Evolutionary conservation across 352 stramenopile species (phyloP), one percentile per base, ranked within the genome.

Genomic region (Pythium vanterpoolii): DNA sequence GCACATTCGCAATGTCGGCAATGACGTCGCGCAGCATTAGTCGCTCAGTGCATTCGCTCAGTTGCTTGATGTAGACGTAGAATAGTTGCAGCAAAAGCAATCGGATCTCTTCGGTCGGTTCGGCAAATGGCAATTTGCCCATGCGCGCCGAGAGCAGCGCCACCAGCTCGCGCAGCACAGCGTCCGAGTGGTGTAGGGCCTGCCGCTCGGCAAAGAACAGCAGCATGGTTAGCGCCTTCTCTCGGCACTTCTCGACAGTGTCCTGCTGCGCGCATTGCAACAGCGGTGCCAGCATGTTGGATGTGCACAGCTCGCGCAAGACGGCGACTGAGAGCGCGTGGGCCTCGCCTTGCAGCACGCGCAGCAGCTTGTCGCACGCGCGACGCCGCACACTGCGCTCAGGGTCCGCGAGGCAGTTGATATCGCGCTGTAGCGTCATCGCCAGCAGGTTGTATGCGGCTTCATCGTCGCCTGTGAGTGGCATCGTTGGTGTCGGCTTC

Each of bases 391-490:
- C 74, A 18, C 63, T 74, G 49, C 85, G 85, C 45, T 93, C 79
- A 4, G 85, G 69, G 46, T 93, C 85, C 16, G 64, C 36, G 27
- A 95, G 60, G 47, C 85, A 95, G 63, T 95, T 95, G 48, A 95
- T 62, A 56, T 95, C 85, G 34, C 79, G 83, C 69, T 93, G 81
- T 43, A 95, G 78, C 65, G 89, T 87, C 79, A 93, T 93, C 21
- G 73, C 46, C 50, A 90, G 67, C 72, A 77, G 76, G 33, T 69
- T 72, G 70, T 79, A 83, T 64, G 74, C 56, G 50, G 64, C 64
- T 56, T 83, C 76, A 27, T 89, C 72, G 27, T 82, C 77, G 18
- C 61, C 21, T 56, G 66, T 77, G 67, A 87, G 73, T 64, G 52
- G 56, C 73, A 82, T 79, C 27, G 34, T 56, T 13, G 24, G 21